A percentile compares a stretch with the other conserved stretches of the same genome.
phyloP scores from a whole-genome alignment of 805 yeast species.

The Wickerhamiella occidentalis region DNA sequence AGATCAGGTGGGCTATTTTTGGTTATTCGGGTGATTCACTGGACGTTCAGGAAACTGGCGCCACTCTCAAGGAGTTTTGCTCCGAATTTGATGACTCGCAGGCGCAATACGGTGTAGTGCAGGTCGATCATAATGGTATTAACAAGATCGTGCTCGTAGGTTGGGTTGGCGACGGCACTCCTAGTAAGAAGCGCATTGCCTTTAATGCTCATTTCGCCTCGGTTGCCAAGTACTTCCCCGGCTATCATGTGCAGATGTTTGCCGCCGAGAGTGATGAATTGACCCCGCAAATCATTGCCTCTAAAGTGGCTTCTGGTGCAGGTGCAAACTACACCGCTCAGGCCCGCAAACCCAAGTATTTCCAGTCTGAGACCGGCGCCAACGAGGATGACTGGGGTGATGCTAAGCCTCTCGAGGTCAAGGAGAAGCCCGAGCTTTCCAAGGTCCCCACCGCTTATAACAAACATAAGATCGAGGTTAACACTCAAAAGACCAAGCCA shows the following conservation, averaged over 20 bases:
- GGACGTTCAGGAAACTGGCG: slow-evolving; percentile 37
- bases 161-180: slow-evolving; percentile 91
- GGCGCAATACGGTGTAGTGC: slow-evolving; percentile 80
- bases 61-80: slow-evolving; percentile 62
- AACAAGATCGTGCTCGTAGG: slow-evolving; percentile 75
- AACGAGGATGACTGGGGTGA: slow-evolving; percentile 64
- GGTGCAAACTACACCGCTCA: slow-evolving; percentile 77
- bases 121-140: slow-evolving; percentile 84
- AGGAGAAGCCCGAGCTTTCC: slow-evolving; percentile 23
- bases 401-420: slow-evolving; percentile 33
- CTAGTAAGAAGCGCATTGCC: slow-evolving; percentile 37
- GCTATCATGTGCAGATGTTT: slow-evolving; percentile 91
- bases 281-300: slow-evolving; percentile 60
- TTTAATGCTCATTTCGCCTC: slow-evolving; percentile 33
- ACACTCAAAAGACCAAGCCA: slow-evolving; percentile 4
- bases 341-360: slow-evolving; percentile 27
- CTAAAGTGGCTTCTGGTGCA: slow-evolving; percentile 76
- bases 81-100: slow-evolving; percentile 73
- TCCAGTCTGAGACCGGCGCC: slow-evolving; percentile 27
- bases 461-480: slow-evolving; percentile 43
- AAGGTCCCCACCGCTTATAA: slow-evolving; percentile 52
- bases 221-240: slow-evolving; percentile 34
- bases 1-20: slow-evolving; percentile 63
- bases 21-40: slow-evolving; percentile 47
- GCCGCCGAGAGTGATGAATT: slow-evolving; percentile 92